These are phyloP conservation scores for Cercospora sp. DNA, from an alignment of 2,329 filamentous ascomycete genomes.

Conservation along the genomic window DNA sequence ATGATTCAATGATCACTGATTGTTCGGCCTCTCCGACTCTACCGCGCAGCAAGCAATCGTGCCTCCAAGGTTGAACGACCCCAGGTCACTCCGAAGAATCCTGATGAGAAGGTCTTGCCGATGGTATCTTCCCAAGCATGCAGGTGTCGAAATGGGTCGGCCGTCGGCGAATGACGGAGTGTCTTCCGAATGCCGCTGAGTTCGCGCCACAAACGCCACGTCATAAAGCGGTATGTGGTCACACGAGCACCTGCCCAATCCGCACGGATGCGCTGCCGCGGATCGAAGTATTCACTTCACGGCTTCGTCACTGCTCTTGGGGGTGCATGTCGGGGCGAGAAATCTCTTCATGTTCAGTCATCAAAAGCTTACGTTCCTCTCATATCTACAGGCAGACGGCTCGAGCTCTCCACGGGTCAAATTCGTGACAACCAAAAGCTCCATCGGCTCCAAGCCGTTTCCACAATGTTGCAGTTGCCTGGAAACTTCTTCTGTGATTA, in stretches of 20 bases:
- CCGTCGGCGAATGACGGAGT: neutral
- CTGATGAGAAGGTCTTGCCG: neutral
- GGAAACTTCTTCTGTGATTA: neutral
- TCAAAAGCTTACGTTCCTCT: neutral
- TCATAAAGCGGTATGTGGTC: neutral
- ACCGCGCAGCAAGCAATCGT: neutral
- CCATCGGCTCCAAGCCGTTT: neutral
- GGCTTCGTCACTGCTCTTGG: neutral
- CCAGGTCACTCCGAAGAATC: neutral
- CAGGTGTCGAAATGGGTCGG: neutral
- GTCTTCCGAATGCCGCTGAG: neutral
- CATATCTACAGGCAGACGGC: neutral
- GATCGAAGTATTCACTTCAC: neutral
- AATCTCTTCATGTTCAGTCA: neutral
- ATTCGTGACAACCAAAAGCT: neutral
- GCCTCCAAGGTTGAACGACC: neutral
- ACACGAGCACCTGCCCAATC: neutral
- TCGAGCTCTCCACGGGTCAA: neutral
- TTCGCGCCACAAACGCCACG: neutral
- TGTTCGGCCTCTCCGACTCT: neutral
- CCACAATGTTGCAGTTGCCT: neutral
- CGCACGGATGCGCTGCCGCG: neutral
- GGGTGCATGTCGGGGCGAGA: neutral
- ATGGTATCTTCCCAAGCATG: neutral
- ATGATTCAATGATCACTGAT: neutral